phyloP scores from a whole-genome alignment of 768 basidiomycete species.

The Macrocybe gigantea region DNA sequence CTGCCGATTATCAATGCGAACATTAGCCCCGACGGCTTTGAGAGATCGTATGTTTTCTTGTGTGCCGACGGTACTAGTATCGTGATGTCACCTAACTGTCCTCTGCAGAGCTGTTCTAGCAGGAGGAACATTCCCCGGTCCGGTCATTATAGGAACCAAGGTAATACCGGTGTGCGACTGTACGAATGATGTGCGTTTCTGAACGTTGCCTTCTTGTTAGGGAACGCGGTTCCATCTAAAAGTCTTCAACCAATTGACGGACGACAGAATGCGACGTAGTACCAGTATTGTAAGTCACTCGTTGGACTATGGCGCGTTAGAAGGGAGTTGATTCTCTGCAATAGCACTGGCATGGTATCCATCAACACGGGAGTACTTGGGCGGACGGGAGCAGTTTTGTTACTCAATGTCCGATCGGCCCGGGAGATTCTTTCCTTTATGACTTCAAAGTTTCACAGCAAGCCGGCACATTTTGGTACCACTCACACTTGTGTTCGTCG shows the following conservation, averaged over 20 bases:
- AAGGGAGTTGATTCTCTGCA: too few relatives aligned
- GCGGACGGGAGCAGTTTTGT: constrained; percentile 17
- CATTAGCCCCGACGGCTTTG: constrained; percentile 1
- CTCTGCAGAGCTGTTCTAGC: constrained; percentile 7
- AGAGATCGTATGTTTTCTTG: neutral
- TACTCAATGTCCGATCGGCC: constrained; percentile 3
- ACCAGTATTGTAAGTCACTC: neutral
- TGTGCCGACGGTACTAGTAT: neutral
- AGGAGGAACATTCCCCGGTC: constrained; percentile 9
- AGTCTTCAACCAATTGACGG: neutral
- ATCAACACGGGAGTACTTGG: constrained; percentile 19
- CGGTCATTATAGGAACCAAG: constrained; percentile 10
- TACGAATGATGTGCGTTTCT: neutral
- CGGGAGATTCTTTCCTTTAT: constrained; percentile 16
- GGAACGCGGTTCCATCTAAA: neutral
- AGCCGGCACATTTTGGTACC: constrained; percentile 20
- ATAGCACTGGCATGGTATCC: constrained; percentile 27
- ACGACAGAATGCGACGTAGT: constrained; percentile 1
- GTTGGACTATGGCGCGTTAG: neutral
- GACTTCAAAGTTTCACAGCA: constrained; percentile 9
- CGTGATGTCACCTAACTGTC: too few relatives aligned
- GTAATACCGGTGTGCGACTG: neutral
- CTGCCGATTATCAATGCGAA: neutral
- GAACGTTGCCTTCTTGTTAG: neutral
- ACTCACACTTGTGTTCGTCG: constrained; percentile 35